Conservation (phyloP, 495 filamentous ascomycete genomes). For the Neurospora hispaniola region DNA sequence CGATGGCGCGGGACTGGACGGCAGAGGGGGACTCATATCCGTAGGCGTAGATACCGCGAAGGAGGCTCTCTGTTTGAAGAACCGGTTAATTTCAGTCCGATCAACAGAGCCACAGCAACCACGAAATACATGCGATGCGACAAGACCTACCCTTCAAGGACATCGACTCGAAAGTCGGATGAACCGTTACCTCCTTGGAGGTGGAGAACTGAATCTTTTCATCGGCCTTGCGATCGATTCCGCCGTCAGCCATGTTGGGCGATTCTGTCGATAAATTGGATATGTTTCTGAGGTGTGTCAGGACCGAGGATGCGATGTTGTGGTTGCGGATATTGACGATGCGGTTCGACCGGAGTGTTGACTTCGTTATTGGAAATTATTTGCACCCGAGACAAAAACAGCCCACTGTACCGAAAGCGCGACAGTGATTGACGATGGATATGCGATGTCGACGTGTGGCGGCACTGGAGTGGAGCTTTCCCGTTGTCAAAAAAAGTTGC, state of each 20-base stretch:
- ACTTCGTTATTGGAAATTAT: not conserved
- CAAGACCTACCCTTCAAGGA: slow-evolving; percentile 52
- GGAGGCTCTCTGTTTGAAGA: slow-evolving; percentile 58
- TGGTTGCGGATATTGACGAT: slow-evolving; percentile 2
- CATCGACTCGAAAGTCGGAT: slow-evolving; percentile 47
- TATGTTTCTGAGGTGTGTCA: not conserved
- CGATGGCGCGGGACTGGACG: slow-evolving; percentile 93
- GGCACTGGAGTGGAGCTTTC: not conserved
- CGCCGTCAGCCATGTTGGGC: slow-evolving; percentile 63
- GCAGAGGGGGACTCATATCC: slow-evolving; percentile 96
- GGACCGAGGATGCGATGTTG: not conserved
- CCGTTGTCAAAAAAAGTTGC: not conserved
- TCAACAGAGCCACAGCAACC: not conserved
- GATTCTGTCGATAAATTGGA: slow-evolving; percentile 17
- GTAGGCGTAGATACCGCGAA: slow-evolving; percentile 97
- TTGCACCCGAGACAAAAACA: not conserved
- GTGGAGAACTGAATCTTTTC: slow-evolving; percentile 97
- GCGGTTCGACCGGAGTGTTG: not conserved
- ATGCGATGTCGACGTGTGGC: slow-evolving; percentile 1
- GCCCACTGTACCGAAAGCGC: not conserved
- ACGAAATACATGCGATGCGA: not conserved
- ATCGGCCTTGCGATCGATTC: slow-evolving; percentile 85
- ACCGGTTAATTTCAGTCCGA: not conserved
- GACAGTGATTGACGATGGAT: slow-evolving; percentile 1
- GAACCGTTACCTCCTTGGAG: slow-evolving; percentile 93